Evolutionary conservation across 208 protist genomes (phyloP).

Genomic region (Trypanosoma boissoni): DNA sequence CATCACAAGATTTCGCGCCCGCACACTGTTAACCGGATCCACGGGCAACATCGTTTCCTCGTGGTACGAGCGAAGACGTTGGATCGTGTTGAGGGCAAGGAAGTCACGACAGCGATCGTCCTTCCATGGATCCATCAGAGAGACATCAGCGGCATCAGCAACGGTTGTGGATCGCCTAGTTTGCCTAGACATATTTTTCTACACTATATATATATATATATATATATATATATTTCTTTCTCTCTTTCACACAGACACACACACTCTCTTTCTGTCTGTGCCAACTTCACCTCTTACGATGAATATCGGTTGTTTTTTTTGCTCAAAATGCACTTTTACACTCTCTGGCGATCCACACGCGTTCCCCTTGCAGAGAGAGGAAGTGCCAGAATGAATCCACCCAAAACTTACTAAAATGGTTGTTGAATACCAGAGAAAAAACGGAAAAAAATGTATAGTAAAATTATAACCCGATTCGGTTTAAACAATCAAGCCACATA

Average conservation of each 20-base stretch:
- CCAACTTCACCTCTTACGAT: too few relatives aligned
- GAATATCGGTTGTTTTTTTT: too few relatives aligned
- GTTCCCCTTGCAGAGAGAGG: background rate
- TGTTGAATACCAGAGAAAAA: conserved; percentile 7
- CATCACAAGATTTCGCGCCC: conserved; percentile 62
- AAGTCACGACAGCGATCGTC: conserved; percentile 81
- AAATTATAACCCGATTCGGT: background rate
- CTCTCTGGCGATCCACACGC: background rate
- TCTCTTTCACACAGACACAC: background rate
- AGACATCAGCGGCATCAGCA: conserved; percentile 19
- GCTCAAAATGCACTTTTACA: background rate
- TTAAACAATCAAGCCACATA: too few relatives aligned
- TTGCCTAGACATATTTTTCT: conserved; percentile 4
- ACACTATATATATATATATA: background rate
- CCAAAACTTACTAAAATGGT: background rate
- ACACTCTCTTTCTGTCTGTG: too few relatives aligned
- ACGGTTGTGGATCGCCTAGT: background rate
- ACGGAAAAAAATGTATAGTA: background rate
- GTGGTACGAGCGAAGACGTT: conserved; percentile 76
- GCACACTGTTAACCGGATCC: conserved; percentile 50
- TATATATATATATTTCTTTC: background rate
- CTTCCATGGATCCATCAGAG: conserved; percentile 80
- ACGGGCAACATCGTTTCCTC: conserved; percentile 40
- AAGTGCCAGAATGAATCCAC: background rate
- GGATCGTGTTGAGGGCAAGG: conserved; percentile 81